Evolutionary conservation across 495 filamentous ascomycete species (phyloP).

Genomic region (Aspergillus diversus): DNA sequence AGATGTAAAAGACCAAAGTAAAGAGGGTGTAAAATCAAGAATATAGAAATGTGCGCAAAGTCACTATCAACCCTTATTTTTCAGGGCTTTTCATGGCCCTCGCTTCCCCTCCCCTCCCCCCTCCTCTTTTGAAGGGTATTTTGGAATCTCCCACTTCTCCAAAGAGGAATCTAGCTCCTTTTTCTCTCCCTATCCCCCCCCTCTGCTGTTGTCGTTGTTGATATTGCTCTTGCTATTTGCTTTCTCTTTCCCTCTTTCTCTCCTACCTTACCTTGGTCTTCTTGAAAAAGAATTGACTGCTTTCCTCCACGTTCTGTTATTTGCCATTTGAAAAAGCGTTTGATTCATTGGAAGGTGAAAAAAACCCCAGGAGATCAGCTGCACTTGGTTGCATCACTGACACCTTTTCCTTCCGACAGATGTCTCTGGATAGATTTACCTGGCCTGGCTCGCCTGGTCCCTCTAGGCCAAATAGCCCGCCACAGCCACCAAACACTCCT

Average conservation of each 20-base stretch:
- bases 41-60: neutral
- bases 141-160: neutral
- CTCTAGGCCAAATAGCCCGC: neutral
- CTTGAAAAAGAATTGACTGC: neutral
- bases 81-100: too few relatives aligned
- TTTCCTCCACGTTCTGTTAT: neutral
- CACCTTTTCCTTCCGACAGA: neutral
- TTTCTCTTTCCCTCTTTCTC: constrained; percentile 7
- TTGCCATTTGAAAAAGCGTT: neutral
- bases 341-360: neutral
- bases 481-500: constrained; percentile 1
- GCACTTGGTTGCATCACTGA: too few relatives aligned
- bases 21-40: neutral
- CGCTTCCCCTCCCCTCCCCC: neutral
- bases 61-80: neutral
- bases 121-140: neutral
- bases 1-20: neutral
- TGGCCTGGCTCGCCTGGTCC: neutral
- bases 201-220: neutral
- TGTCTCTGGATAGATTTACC: neutral
- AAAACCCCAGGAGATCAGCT: too few relatives aligned
- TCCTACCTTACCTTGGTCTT: constrained; percentile 1
- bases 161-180: neutral
- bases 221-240: neutral
- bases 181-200: neutral